phyloP scores from a whole-genome alignment of 1,139 yeast genomes.

The Suhomyces bolitotheri region DNA sequence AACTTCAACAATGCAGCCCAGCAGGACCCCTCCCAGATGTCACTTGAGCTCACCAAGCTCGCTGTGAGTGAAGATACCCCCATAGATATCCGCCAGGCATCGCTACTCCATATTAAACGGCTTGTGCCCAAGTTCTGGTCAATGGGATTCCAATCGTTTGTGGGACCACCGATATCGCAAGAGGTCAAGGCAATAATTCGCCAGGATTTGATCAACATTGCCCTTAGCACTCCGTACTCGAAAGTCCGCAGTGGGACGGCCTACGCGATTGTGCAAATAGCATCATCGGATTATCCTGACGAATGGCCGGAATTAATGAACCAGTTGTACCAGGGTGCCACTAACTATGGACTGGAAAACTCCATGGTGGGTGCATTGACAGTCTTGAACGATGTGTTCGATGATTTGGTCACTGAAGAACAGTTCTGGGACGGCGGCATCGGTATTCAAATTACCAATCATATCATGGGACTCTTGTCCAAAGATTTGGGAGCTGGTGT shows the following conservation, averaged over 20 bases:
- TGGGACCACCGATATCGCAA: slow-evolving; percentile 63
- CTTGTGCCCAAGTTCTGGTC: slow-evolving; percentile 81
- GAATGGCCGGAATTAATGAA: slow-evolving; percentile 83
- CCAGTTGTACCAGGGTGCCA: slow-evolving; percentile 44
- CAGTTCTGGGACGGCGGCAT: slow-evolving; percentile 80
- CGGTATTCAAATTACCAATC: slow-evolving; percentile 53
- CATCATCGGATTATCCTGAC: slow-evolving; percentile 90
- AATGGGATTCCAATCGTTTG: slow-evolving; percentile 74
- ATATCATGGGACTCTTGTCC: slow-evolving; percentile 45
- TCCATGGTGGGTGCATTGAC: slow-evolving; percentile 64
- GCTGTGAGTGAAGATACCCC: slow-evolving; percentile 25
- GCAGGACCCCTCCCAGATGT: slow-evolving; percentile 34
- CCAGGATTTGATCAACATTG: slow-evolving; percentile 48
- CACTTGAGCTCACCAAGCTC: slow-evolving; percentile 30
- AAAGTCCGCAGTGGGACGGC: slow-evolving; percentile 69
- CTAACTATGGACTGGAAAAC: slow-evolving; percentile 28
- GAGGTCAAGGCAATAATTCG: slow-evolving; percentile 55
- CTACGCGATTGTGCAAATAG: slow-evolving; percentile 78
- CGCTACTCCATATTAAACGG: slow-evolving; percentile 67
- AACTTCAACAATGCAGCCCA: slow-evolving; percentile 30
- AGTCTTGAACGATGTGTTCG: slow-evolving; percentile 76
- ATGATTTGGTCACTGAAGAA: slow-evolving; percentile 81
- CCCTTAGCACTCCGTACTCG: slow-evolving; percentile 53
- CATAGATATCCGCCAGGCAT: slow-evolving; percentile 55
- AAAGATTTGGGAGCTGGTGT: slow-evolving; percentile 35